Evolutionary conservation across 1,284 basidiomycete genomes (phyloP).

Genomic region (Rugosomyces carneus): DNA sequence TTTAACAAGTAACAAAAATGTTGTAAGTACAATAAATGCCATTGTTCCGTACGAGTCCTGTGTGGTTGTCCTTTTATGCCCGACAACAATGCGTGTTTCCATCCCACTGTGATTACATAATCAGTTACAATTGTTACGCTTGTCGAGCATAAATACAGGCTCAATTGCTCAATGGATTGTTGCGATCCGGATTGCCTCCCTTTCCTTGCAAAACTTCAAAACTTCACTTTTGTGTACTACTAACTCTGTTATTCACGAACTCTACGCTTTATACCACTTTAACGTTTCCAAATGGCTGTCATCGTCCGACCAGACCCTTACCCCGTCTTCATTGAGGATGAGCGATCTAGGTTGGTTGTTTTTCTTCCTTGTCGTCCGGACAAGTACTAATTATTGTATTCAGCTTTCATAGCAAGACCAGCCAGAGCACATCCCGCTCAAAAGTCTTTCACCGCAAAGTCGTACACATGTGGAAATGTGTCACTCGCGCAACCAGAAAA

Average conservation of each 20-base stretch:
- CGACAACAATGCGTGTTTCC: no score
- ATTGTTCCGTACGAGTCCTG: no score
- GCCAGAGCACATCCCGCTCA: conserved; percentile 29
- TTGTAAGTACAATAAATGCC: no score
- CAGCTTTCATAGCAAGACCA: conserved; percentile 7
- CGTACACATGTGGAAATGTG: conserved; percentile 52
- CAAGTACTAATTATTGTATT: background rate
- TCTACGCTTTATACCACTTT: background rate
- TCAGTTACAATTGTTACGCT: no score
- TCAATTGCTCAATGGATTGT: background rate
- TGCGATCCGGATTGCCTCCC: conserved; percentile 12
- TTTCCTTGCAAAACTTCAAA: conserved; percentile 1
- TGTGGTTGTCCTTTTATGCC: background rate
- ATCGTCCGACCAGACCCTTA: conserved; percentile 2
- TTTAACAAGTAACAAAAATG: no score
- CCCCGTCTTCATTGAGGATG: conserved; percentile 7
- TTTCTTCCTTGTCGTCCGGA: background rate
- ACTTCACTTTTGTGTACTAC: conserved; percentile 1
- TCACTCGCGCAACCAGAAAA: conserved; percentile 48
- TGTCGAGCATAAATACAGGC: background rate
- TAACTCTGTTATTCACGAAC: background rate
- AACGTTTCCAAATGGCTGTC: conserved; percentile 7
- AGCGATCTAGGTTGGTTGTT: conserved; percentile 9
- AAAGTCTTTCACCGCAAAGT: conserved; percentile 53
- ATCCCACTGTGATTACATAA: no score